phyloP scores from a whole-genome alignment of 2,329 filamentous ascomycete species.

The Geosmithia flava region DNA sequence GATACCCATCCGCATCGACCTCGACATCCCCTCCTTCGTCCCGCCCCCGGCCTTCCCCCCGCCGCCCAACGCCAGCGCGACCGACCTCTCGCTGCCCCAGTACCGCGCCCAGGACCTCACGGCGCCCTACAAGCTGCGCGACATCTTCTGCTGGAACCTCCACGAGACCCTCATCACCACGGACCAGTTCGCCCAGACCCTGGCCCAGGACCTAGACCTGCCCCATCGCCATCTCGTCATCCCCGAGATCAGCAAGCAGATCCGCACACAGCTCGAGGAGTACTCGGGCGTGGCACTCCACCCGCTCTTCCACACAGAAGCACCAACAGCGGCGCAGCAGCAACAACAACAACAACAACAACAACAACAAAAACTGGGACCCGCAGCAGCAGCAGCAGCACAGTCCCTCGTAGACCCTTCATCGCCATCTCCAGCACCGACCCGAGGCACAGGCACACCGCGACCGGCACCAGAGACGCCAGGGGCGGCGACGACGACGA shows the following conservation, averaged over 20 bases:
- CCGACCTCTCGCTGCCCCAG: conserved; percentile 62
- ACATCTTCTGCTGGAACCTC: conserved; percentile 96
- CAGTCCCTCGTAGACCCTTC: neutral
- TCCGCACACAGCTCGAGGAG: conserved; percentile 88
- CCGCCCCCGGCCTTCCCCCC: conserved; percentile 50
- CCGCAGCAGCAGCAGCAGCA: neutral
- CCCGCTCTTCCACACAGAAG: conserved; percentile 67
- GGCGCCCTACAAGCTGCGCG: conserved; percentile 77
- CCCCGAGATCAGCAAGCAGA: conserved; percentile 80
- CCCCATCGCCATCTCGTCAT: conserved; percentile 61
- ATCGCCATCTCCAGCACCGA: neutral
- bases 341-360: neutral
- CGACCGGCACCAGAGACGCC: neutral
- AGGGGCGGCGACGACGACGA: too few species aligned
- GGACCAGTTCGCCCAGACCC: conserved; percentile 82
- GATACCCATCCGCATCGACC: conserved; percentile 91
- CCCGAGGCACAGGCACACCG: neutral
- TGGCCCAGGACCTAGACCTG: conserved; percentile 88
- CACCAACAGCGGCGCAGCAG: conserved; percentile 10
- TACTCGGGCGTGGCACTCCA: conserved; percentile 91
- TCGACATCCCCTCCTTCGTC: conserved; percentile 73
- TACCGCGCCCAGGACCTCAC: conserved; percentile 72
- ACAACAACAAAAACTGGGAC: too few species aligned
- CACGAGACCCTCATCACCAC: conserved; percentile 91
- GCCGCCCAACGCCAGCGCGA: conserved; percentile 45